A percentile compares a stretch with the other conserved stretches of the same genome.
phyloP scores from a whole-genome alignment of 768 basidiomycete genomes.

The Suillus clintonianus region DNA sequence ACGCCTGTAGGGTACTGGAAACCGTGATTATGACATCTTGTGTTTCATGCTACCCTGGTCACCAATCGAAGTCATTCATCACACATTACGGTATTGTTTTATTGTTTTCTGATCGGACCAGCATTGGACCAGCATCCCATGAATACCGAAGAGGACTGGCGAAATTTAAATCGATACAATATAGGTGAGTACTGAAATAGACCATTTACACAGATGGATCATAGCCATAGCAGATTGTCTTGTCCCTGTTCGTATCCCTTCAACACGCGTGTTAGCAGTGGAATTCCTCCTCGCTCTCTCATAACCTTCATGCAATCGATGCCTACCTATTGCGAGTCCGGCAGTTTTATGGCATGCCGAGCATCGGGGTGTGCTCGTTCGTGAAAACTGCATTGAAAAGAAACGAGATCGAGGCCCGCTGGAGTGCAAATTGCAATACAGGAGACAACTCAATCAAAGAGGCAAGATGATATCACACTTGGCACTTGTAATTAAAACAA shows the following conservation, averaged over 20 bases:
- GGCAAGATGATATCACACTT: too few relatives aligned
- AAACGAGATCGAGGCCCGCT: background rate
- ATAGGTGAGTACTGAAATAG: background rate
- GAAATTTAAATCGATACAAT: background rate
- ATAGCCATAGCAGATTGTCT: background rate
- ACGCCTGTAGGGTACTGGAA: background rate
- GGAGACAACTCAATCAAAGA: too few relatives aligned
- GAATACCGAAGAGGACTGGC: background rate
- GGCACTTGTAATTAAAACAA: background rate
- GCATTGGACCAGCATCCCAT: background rate
- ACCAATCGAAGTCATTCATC: background rate
- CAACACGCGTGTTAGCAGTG: background rate
- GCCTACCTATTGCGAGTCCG: background rate
- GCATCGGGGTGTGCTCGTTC: background rate
- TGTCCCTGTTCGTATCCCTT: background rate
- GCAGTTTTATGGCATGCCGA: background rate
- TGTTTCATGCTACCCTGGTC: background rate
- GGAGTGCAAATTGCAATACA: background rate
- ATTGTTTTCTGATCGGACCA: background rate
- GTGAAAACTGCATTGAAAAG: background rate
- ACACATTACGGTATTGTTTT: background rate
- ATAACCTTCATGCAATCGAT: background rate
- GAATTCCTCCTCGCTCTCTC: background rate
- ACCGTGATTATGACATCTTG: background rate
- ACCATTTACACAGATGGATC: background rate